These are phyloP conservation scores for Mycena albidolilacea DNA, from an alignment of 768 basidiomycete species.

Conservation along the genomic window DNA sequence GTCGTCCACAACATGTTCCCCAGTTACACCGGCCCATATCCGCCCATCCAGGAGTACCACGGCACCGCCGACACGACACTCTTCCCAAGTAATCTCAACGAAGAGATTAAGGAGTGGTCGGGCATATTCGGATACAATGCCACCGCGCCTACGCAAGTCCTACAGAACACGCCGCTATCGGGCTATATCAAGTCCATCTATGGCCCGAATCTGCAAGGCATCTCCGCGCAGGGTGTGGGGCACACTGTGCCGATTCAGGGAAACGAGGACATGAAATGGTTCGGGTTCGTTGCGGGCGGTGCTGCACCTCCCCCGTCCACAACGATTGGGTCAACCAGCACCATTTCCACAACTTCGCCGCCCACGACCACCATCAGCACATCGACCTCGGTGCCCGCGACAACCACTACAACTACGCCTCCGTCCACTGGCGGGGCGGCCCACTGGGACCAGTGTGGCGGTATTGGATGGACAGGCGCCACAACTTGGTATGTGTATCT, in stretches of 20 bases:
- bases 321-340: not conserved
- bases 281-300: conserved; percentile 54
- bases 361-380: not conserved
- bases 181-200: conserved; percentile 65
- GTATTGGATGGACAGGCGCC: not conserved
- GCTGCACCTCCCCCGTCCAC: not conserved
- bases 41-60: conserved; percentile 70
- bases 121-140: conserved; percentile 64
- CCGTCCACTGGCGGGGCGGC: too few species aligned
- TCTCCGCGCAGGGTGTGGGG: conserved; percentile 62
- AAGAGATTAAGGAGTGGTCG: conserved; percentile 71
- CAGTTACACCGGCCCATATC: conserved; percentile 65
- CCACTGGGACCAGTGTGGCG: not conserved
- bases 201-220: conserved; percentile 64
- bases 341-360: not conserved
- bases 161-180: conserved; percentile 56
- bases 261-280: conserved; percentile 62
- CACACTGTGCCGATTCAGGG: conserved; percentile 68
- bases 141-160: conserved; percentile 53
- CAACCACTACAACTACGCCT: not conserved
- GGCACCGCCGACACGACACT: conserved; percentile 68
- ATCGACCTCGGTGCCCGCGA: not conserved
- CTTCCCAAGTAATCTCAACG: conserved; percentile 63
- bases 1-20: conserved; percentile 62
- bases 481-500: not conserved